Evolutionary conservation across 345 rosid species (phyloP), one percentile per base, ranked within the genome.

Genomic region (Excoecaria agallocha): DNA sequence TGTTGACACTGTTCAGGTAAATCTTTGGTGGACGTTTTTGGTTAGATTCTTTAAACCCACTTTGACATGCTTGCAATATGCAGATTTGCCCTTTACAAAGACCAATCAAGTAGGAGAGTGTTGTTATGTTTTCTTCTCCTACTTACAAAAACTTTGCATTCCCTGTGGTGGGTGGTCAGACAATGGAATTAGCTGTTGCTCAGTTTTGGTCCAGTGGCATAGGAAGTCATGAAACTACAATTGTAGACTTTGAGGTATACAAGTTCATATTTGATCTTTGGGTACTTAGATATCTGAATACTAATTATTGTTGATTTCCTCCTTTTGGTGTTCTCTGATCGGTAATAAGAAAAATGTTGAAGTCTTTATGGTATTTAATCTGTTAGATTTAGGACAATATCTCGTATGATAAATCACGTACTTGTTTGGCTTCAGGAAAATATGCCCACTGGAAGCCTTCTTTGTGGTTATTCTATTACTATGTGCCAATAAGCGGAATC

Each of bases 191-290:
- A 77, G 90, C 89, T 69, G 73, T 95, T 80, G 97, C 99, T 79
- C 99, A 93, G 82, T 95, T 91, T 81, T 93, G 99, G 98, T 89
- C 97, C 67, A 95, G 99, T 82, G 99, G 99, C 75, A 84, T 91
- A 69, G 99, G 96, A 77, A 95, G 98, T 85, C 87, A 82, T 75
- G 96, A 93, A 83, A 85, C 86, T 64, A 80, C 99, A 70, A 37
- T 74, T 51, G 93, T 93, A 62, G 96, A 95, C 79, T 93, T 95
- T 87, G 94, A 95, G 99, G 99, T 95, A 89, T 51, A 65, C 70
- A 76, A 76, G 56, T 43, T 37, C 51, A 35, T 59, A 11, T 61
- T 38, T 13, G 51, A 50, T 51, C 2, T 4, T 35, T 13, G 13
- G 17, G 9, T 49, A 8, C 12, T 22, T 51, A 15, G 12, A n/a